A percentile compares a stretch with the other conserved stretches of the same genome.
Conservation (phyloP, 257 asterid species). For the Penstemon davidsonii region DNA sequence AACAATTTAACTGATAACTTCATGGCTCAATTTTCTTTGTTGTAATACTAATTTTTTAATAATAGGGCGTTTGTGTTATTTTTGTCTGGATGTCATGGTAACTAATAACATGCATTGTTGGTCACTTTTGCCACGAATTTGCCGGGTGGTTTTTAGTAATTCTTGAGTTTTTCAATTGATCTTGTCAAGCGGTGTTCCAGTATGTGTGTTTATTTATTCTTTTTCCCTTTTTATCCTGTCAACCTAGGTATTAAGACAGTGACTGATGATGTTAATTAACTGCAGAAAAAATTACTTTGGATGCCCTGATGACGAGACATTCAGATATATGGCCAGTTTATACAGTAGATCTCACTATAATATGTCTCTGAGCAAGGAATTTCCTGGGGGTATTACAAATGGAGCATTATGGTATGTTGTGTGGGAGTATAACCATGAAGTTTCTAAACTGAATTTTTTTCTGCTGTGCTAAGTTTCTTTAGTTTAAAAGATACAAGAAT, state of each 20-base stretch:
- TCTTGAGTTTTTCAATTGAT: background rate
- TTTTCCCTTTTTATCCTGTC: background rate
- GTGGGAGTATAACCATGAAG: conserved; percentile 23
- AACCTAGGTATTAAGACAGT: background rate
- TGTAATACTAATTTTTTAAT: background rate
- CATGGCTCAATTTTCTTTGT: background rate
- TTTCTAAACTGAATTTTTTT: conserved; percentile 16
- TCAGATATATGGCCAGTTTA: conserved; percentile 67
- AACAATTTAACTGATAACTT: background rate
- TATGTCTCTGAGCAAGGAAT: conserved; percentile 90
- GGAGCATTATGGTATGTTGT: conserved; percentile 83
- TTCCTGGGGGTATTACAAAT: conserved; percentile 87
- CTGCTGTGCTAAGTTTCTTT: conserved; percentile 7
- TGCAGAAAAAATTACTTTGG: conserved; percentile 74
- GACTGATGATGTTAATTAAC: background rate
- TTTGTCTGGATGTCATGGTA: background rate
- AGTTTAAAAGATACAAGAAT: background rate
- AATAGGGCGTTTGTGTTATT: background rate
- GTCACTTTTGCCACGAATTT: background rate
- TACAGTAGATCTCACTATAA: conserved; percentile 85
- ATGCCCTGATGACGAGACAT: conserved; percentile 88
- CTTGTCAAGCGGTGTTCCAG: background rate
- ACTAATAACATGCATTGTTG: background rate
- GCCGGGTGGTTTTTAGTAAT: background rate
- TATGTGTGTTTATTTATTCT: background rate